Evolutionary conservation across 371 early-diverging fungal species (phyloP), one percentile per base, ranked within the genome.

Genomic region (Rhizopus arrhizus): DNA sequence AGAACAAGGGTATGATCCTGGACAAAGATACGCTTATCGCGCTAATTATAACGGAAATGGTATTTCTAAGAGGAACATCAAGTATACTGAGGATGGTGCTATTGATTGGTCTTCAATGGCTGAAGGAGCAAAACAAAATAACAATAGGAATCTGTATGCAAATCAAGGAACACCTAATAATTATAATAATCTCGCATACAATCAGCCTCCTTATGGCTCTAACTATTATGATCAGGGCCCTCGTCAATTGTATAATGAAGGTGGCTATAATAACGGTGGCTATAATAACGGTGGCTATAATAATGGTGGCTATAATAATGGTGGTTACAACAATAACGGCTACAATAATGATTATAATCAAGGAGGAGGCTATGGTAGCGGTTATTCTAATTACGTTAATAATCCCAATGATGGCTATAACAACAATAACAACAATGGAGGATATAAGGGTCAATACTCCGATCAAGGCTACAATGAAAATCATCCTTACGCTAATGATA

Each of bases 51-150:
- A 48, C 12, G 48, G 48, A 29, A 48, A 48, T 9, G 48, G 48
- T 7, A 29, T 48, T 9, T 7, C 29, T 29, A 22, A 29, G 12
- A 16, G 48, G 28, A 29, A 29, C 12, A 48, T 48, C 48, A 48
- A 48, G 31, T 56, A 56, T 45, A 56, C 56, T 40, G 96, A 97
- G 77, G 97, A 96, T 16, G 96, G 87, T 62, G 94, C 93, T 10
- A 82, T 97, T 84, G 96, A 95, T 72, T 97, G 96, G 96, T 89
- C 89, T 8, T 59, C 74, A 48, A 63, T 75, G 32, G 83, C 75
- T 29, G 68, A 83, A 40, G 89, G 89, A 56, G 70, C 71, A 28
- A 22, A 38, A 5, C 13, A 8, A 13, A 8, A 38, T 11, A 38
- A 28, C 12, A 16, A 10, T 8, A 8, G 29, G 31, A 48, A 43